Base-by-base conservation (phyloP, 257 asterid species). In the Solanum sitiens region DNA sequence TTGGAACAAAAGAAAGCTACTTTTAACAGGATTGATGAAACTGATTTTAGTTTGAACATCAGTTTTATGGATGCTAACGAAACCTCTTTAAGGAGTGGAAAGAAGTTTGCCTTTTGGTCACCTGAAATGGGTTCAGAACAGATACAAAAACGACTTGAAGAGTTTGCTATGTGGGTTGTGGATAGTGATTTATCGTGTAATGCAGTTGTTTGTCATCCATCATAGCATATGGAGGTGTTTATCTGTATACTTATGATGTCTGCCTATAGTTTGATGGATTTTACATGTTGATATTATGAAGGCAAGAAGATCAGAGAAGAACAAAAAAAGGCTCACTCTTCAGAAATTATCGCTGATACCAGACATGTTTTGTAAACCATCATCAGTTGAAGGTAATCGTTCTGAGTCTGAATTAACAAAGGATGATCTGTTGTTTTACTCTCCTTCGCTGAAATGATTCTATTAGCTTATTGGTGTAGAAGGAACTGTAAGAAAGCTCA, bases 131-230 rank as follows among this genome's bases (percentile, higher is more conserved):
- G 84, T 82, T 76, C 90, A 37, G 91, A 92, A 87, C 10, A 14
- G 25, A 87, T 95, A 61, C 93, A 91, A 91, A 92, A 91, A 89
- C 92, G 85, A 86, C 98, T 96, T 80, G 92, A 75, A 75, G 91
- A 90, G 59, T 68, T 93, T 42, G 90, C 87, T 86, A 32, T 90
- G 89, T 96, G 98, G 98, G 90, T 85, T 88, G 89, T 96, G 40
- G 98, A 96, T 88, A 85, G 87, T n/a, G 99, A 94, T 86, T 91
- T 88, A 75, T 94, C 98, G 1, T 96, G 99, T 89, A 90, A 92
- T 45, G 94, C 93, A 10, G 98, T 96, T 87, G 90, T 93, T 86
- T 96, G 99, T 88, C 96, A 95, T 89, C 93, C 83, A 10, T 89
- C 95, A 27, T 94, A 93, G 90, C 79, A 73, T 90, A 83, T 88